phyloP scores from a whole-genome alignment of 176 grass and related monocot genomes.

The Canna indica region DNA sequence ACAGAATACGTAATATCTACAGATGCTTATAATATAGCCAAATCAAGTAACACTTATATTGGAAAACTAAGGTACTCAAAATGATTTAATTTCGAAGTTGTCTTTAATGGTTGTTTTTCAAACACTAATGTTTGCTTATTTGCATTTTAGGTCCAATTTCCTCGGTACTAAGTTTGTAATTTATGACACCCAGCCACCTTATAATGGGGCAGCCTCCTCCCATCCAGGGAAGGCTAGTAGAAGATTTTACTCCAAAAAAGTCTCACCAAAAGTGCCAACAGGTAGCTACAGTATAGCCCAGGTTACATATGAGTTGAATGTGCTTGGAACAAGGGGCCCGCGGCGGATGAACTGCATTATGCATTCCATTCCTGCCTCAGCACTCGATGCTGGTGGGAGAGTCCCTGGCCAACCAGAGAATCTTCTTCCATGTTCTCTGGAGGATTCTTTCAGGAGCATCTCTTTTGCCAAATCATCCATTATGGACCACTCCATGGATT shows the following conservation, averaged over 20 bases:
- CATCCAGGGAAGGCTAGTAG: constrained; percentile 10
- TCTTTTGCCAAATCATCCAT: constrained; percentile 18
- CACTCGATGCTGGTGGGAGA: constrained; percentile 10
- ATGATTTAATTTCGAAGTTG: neutral
- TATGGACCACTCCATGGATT: constrained; percentile 9
- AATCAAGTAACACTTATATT: constrained; percentile 18
- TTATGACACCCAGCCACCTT: constrained; percentile 12
- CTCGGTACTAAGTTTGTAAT: constrained; percentile 14
- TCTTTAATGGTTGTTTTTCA: neutral
- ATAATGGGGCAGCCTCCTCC: neutral
- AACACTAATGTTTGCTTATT: neutral
- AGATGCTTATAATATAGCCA: constrained; percentile 8
- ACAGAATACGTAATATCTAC: constrained; percentile 16
- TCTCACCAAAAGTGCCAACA: constrained; percentile 3
- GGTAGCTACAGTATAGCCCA: constrained; percentile 9
- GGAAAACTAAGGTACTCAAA: constrained; percentile 14
- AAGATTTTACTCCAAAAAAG: constrained; percentile 19
- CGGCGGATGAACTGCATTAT: constrained; percentile 17
- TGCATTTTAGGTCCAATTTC: constrained; percentile 15
- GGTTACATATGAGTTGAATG: constrained; percentile 14
- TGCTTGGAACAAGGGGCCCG: constrained; percentile 10
- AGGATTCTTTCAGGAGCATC: constrained; percentile 10
- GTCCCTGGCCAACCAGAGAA: constrained; percentile 11
- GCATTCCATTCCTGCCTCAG: constrained; percentile 20
- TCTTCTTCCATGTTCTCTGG: constrained; percentile 6